Conservation (phyloP, 371 early-diverging fungal species). For the Synchytrium microbalum region DNA sequence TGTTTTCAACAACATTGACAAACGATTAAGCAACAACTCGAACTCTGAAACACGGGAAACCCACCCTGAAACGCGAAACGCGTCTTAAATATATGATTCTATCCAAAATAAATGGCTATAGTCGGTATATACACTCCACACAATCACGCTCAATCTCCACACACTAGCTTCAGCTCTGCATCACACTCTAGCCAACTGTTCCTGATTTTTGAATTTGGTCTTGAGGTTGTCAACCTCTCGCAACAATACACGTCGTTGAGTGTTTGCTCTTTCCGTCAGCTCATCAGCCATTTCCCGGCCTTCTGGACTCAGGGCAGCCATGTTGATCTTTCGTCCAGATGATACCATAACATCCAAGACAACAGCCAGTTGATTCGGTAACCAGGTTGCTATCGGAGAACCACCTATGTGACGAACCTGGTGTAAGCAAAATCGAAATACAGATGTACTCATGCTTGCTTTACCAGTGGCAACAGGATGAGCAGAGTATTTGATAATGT, state of each 20-base stretch:
- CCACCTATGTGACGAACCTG: constrained; percentile 63
- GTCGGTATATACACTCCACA: no score
- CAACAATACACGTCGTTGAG: constrained; percentile 50
- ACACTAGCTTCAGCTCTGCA: no score
- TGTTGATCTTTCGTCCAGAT: constrained; percentile 25
- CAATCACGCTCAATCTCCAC: no score
- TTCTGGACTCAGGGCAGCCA: constrained; percentile 39
- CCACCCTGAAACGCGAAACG: no score
- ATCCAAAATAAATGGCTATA: no score
- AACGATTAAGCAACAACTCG: no score
- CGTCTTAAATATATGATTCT: no score
- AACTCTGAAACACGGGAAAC: no score
- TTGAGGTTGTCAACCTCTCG: constrained; percentile 52
- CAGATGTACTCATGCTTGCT: background rate
- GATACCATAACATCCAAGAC: constrained; percentile 51
- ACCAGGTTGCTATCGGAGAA: constrained; percentile 55
- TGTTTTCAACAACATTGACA: no score
- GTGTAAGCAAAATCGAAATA: background rate
- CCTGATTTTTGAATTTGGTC: constrained; percentile 22
- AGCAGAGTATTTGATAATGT: constrained; percentile 44
- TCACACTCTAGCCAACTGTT: constrained; percentile 5
- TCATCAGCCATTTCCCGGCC: constrained; percentile 47
- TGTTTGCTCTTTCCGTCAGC: constrained; percentile 48
- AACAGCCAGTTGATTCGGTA: constrained; percentile 65
- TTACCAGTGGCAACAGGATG: constrained; percentile 51